Conservation (phyloP, 2,329 filamentous ascomycete genomes). For the Talaromyces sp. region DNA sequence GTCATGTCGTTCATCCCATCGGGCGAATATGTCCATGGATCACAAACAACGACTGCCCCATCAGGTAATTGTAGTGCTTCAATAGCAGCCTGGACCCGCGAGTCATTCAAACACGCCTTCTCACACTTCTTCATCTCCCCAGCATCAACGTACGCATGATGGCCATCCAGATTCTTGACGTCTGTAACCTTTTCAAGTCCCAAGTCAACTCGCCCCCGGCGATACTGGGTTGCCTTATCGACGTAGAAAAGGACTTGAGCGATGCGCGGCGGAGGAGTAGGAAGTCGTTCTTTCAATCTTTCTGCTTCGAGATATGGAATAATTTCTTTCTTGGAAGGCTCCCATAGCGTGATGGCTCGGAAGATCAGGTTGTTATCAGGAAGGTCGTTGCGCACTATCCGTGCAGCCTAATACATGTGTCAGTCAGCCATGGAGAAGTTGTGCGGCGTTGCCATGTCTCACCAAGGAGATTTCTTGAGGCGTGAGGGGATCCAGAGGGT, state of each 20-base stretch:
- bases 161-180: background rate
- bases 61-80: slow-evolving; percentile 1
- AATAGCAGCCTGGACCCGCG: slow-evolving; percentile 9
- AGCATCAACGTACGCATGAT: background rate
- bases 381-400: background rate
- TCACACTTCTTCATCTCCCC: slow-evolving; percentile 10
- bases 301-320: slow-evolving; percentile 45
- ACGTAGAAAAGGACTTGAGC: slow-evolving; percentile 1
- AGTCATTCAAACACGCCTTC: slow-evolving; percentile 1
- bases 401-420: background rate
- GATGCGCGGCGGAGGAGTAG: background rate
- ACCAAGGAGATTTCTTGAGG: slow-evolving; percentile 32
- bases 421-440: background rate
- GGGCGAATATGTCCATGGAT: slow-evolving; percentile 8
- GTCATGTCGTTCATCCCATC: slow-evolving; percentile 15
- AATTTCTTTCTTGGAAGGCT: slow-evolving; percentile 51
- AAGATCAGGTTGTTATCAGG: slow-evolving; percentile 38
- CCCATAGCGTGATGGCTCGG: slow-evolving; percentile 49
- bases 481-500: slow-evolving; percentile 33
- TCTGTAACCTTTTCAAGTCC: background rate
- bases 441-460: background rate
- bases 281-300: background rate
- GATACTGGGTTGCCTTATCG: background rate
- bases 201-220: background rate
- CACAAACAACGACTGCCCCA: slow-evolving; percentile 6